Evolutionary conservation across 768 basidiomycete genomes (phyloP), one percentile per base, ranked within the genome.

Genomic region (Lepiota subincarnata): DNA sequence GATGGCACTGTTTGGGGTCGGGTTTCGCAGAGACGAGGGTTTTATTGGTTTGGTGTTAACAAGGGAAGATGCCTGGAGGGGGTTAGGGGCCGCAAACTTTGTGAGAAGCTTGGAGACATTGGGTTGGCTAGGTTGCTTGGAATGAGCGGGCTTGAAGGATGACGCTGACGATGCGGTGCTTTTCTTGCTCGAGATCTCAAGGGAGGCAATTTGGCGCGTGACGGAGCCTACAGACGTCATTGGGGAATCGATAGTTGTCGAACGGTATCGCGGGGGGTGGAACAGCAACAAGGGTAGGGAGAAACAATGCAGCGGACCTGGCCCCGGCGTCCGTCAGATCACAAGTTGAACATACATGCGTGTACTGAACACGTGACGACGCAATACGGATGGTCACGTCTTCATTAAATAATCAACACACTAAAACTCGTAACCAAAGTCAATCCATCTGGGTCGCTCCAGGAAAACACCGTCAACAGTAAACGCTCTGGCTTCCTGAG

Each of bases 81-180:
- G 78, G 58, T 84, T 81, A 0, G 87, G 84, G 2, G 86, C 79
- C 8, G 84, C 85, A 59, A 78, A 89, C 70, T 90, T 91, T 1
- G 83, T 82, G 54, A 88, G 75, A 10, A 89, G 75, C 65, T 89
- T 90, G 11, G 84, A 72, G 20, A 89, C 83, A 59, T 78, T 82
- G 2, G 73, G 64, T 62, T 86, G 82, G 60, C 77, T 78, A 18
- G 81, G 67, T 22, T 82, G 80, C 61, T 87, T 88, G 59, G 75
- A 48, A 59, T 73, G 70, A 56, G 69, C 58, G 56, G 70, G 61
- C 49, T 68, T 61, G 14, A 53, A 60, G 8, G 67, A 66, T 3
- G 66, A 66, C 14, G 70, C 55, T 5, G 65, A 58, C 3, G 68
- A 70, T 24, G 62, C 62, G 50, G 64, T 64, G 18, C 68, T 68